Evolutionary conservation across 2,329 filamentous ascomycete species (phyloP), one percentile per base, ranked within the genome.

Genomic region (Colletotrichum melonis): DNA sequence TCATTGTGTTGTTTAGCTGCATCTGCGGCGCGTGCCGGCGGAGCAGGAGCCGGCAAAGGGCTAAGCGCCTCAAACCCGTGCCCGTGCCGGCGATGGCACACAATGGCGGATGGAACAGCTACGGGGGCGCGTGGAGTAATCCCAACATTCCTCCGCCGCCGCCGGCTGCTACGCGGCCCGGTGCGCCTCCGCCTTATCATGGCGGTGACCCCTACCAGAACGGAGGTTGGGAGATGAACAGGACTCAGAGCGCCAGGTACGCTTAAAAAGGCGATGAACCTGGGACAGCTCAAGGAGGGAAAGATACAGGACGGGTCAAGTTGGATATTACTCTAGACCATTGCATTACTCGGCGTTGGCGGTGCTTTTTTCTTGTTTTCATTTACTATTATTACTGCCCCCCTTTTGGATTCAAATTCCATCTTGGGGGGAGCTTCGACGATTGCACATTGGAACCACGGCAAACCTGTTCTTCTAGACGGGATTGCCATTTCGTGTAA

Each of bases 1-100:
- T 98, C 58, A 87, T 88, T 42, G 84, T 98, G 63, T 76, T 92
- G 12, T 88, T 88, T 79, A 98, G 95, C 83, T 88, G 88, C 57
- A 91, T 87, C 77, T 84, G 88, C 52, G 83, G 86, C 49, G 81
- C 85, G 54, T 79, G 80, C 64, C 78, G 79, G 55, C 75, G 74
- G 42, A 78, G 78, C 28, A 76, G 77, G 56, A 72, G 26, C 32
- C 68, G 72, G 38, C 54, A 57, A 30, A 63, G 55, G 76, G 76
- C 55, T 77, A 74, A 73, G 78, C 74, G 59, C 72, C 73, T 77
- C 42, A 81, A 79, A 70, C 73, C 76, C 12, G 56, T 71, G 5
- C 62, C 62, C 16, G 55, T 49, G 49, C 75, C 75, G 19, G 75
- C 76, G 30, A 74, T 69, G 35, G 55, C 68, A 38, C 69, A 67